These are phyloP conservation scores for Diaporthe sp. DNA, from an alignment of 2,329 filamentous ascomycete genomes.

Conservation along the genomic window DNA sequence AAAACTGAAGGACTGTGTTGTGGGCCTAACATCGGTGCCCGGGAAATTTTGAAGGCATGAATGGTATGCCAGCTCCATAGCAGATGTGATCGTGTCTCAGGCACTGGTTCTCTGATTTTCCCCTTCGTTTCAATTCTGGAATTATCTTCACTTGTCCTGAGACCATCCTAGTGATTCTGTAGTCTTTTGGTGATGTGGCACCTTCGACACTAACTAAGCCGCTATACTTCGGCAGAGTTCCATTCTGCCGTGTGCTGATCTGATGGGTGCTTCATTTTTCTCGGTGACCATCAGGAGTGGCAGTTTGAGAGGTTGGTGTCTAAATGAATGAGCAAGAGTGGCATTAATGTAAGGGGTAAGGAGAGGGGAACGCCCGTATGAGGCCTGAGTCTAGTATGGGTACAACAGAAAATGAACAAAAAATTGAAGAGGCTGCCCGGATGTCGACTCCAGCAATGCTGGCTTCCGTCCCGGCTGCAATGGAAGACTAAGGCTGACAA, in stretches of 20 bases:
- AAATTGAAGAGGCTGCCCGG: background rate
- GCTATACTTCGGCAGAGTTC: no score
- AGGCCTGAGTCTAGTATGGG: no score
- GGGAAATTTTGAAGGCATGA: no score
- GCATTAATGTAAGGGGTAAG: background rate
- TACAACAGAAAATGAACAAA: background rate
- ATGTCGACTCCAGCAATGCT: background rate
- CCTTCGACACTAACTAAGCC: no score
- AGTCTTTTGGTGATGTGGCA: no score
- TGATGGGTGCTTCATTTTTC: no score
- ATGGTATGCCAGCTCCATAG: background rate
- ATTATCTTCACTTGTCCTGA: no score
- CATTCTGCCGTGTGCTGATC: no score
- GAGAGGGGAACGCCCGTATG: accelerated
- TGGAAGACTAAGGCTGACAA: background rate
- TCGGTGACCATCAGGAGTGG: background rate
- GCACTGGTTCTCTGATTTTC: background rate
- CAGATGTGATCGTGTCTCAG: background rate
- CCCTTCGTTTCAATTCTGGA: no score
- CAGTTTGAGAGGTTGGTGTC: background rate
- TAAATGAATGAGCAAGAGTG: background rate
- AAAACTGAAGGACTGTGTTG: background rate
- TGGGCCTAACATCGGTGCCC: background rate
- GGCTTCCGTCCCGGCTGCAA: background rate
- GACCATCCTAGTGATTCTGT: no score